Evolutionary conservation across 2,329 filamentous ascomycete species (phyloP).

Genomic region (Aureobasidium subglaciale): DNA sequence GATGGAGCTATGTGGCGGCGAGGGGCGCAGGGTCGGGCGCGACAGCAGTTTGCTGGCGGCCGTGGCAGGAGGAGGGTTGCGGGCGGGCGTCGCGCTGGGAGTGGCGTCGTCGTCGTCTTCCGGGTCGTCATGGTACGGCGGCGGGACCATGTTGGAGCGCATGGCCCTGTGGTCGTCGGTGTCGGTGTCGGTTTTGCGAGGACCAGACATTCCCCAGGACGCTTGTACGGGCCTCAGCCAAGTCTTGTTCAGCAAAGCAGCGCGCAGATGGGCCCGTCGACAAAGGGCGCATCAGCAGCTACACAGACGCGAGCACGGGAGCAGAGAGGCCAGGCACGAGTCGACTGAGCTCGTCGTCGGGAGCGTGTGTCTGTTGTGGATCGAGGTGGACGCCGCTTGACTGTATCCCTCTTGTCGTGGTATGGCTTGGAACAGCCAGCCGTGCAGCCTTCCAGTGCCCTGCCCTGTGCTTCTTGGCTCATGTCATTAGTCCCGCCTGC

Average conservation of each 20-base stretch:
- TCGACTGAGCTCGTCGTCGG: conserved; percentile 4
- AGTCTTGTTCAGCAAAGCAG: conserved; percentile 10
- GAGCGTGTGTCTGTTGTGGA: neutral
- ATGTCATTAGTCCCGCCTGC: too few species aligned
- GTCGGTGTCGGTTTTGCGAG: neutral
- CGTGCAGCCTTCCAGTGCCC: neutral
- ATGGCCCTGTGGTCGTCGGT: too few species aligned
- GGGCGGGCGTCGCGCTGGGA: neutral
- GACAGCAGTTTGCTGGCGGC: conserved; percentile 2
- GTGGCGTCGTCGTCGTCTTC: conserved; percentile 10
- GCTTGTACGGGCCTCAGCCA: neutral
- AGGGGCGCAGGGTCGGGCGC: conserved; percentile 1
- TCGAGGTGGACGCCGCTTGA: neutral
- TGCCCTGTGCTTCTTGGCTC: neutral
- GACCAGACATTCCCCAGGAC: neutral
- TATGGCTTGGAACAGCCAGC: conserved; percentile 7
- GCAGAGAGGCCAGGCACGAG: neutral
- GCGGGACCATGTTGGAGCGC: conserved; percentile 2
- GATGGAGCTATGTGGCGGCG: conserved; percentile 1
- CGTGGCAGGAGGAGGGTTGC: neutral
- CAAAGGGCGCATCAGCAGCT: conserved; percentile 8
- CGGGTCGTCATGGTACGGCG: neutral
- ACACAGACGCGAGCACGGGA: neutral
- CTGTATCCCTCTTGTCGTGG: neutral
- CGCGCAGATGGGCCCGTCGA: neutral